These are phyloP conservation scores for Taiozyma sp. DNA, from an alignment of 1,139 yeast species.

Conservation along the genomic window DNA sequence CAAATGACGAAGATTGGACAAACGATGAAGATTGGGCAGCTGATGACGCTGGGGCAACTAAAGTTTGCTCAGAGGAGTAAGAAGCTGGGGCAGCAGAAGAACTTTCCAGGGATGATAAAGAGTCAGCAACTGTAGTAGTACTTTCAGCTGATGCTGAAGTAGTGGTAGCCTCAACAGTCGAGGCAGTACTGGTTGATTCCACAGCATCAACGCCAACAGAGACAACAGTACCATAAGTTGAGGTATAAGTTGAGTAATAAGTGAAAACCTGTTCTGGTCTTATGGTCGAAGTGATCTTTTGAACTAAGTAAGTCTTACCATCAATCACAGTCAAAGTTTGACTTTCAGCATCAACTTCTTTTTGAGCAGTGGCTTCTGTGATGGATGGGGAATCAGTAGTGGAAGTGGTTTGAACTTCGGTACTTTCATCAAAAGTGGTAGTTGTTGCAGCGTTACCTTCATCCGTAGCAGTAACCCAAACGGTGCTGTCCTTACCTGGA, in stretches of 20 bases:
- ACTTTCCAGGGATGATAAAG: neutral
- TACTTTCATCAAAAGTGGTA: conserved; percentile 1
- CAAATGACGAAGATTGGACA: neutral
- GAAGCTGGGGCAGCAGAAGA: conserved; percentile 1
- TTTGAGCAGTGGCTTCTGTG: conserved; percentile 3
- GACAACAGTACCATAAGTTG: conserved; percentile 15
- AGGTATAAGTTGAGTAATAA: conserved; percentile 18
- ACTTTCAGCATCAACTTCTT: conserved; percentile 5
- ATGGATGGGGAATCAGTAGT: conserved; percentile 1
- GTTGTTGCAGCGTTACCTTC: conserved; percentile 7
- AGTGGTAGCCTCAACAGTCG: conserved; percentile 9
- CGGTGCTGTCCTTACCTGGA: conserved; percentile 19
- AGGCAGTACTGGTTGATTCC: conserved; percentile 8
- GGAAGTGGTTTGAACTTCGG: conserved; percentile 1
- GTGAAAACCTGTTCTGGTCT: conserved; percentile 20
- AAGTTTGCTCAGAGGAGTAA: neutral
- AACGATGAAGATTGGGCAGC: neutral
- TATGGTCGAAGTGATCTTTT: conserved; percentile 20
- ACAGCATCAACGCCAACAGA: conserved; percentile 13
- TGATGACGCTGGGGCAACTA: conserved; percentile 1
- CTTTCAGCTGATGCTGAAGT: conserved; percentile 2
- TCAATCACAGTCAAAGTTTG: conserved; percentile 21
- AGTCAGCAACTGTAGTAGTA: conserved; percentile 1
- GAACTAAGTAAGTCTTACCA: conserved; percentile 23
- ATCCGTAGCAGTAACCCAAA: conserved; percentile 21